Conservation (phyloP, 805 yeast species). For the Hanseniaspora pseudoguilliermondii region DNA sequence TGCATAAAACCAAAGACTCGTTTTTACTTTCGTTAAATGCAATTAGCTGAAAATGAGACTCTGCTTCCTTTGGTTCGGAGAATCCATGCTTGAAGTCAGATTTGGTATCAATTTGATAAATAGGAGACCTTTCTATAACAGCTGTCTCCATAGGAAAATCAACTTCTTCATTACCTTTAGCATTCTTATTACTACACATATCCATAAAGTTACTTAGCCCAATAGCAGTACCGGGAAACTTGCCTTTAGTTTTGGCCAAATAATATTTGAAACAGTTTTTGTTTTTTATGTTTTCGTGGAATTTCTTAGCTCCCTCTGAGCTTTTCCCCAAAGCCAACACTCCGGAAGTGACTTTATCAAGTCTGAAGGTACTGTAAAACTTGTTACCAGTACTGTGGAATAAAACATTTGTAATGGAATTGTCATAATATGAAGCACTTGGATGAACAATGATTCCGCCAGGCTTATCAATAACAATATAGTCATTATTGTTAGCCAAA, state of each 20-base stretch:
- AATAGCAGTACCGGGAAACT: slow-evolving; percentile 41
- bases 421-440: slow-evolving; percentile 66
- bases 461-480: slow-evolving; percentile 85
- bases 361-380: slow-evolving; percentile 73
- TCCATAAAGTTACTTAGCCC: not conserved
- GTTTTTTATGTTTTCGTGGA: slow-evolving; percentile 44
- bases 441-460: slow-evolving; percentile 93
- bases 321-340: slow-evolving; percentile 45
- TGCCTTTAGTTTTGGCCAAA: slow-evolving; percentile 74
- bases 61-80: slow-evolving; percentile 44
- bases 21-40: slow-evolving; percentile 42
- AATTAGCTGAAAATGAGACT: slow-evolving; percentile 51
- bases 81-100: slow-evolving; percentile 41
- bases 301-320: slow-evolving; percentile 43
- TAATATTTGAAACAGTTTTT: slow-evolving; percentile 64
- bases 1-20: slow-evolving; percentile 56
- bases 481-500: slow-evolving; percentile 55
- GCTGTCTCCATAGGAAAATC: slow-evolving; percentile 13
- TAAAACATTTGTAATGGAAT: slow-evolving; percentile 61
- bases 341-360: slow-evolving; percentile 87
- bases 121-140: slow-evolving; percentile 29
- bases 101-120: slow-evolving; percentile 61
- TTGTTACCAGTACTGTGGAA: slow-evolving; percentile 49
- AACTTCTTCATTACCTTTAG: slow-evolving; percentile 13
- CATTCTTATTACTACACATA: slow-evolving; percentile 25